These are phyloP conservation scores for Sphagnum magellanicum DNA, from an alignment of 228 moss, liverwort and hornwort genomes.

Conservation along the genomic window DNA sequence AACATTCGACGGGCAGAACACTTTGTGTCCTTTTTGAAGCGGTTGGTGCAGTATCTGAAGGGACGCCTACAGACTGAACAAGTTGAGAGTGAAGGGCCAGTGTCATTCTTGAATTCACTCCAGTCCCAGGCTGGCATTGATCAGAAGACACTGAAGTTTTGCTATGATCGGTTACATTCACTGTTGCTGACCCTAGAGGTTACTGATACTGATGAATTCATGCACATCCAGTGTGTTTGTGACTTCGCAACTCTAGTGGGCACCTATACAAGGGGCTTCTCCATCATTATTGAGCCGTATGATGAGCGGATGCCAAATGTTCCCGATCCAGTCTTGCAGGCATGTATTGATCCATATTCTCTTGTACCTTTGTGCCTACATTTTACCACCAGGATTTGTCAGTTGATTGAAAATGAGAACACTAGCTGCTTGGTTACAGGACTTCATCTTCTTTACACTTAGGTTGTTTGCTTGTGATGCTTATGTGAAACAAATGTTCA, in stretches of 20 bases:
- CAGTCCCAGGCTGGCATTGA: constrained; percentile 82
- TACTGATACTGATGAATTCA: constrained; percentile 94
- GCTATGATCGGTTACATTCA: constrained; percentile 91
- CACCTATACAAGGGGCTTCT: constrained; percentile 90
- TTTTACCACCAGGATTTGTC: neutral
- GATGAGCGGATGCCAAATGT: constrained; percentile 99
- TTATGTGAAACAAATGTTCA: too few species aligned
- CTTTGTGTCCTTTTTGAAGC: constrained; percentile 88
- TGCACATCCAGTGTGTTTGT: constrained; percentile 84
- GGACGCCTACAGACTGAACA: constrained; percentile 73
- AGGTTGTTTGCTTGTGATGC: too few species aligned
- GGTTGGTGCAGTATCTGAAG: constrained; percentile 84
- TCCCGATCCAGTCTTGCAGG: constrained; percentile 96
- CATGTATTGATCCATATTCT: constrained; percentile 6
- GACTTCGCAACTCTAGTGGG: constrained; percentile 95
- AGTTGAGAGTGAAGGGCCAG: constrained; percentile 97
- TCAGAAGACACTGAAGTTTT: constrained; percentile 88
- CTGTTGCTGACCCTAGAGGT: constrained; percentile 82
- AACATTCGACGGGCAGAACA: constrained; percentile 99
- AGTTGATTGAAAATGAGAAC: neutral
- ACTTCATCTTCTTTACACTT: too few species aligned
- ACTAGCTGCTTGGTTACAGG: too few species aligned
- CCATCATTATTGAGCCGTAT: constrained; percentile 96
- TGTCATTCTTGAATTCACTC: constrained; percentile 88
- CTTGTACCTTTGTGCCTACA: neutral